Evolutionary conservation across 768 basidiomycete genomes (phyloP), one percentile per base, ranked within the genome.

Genomic region (Russula sp.): DNA sequence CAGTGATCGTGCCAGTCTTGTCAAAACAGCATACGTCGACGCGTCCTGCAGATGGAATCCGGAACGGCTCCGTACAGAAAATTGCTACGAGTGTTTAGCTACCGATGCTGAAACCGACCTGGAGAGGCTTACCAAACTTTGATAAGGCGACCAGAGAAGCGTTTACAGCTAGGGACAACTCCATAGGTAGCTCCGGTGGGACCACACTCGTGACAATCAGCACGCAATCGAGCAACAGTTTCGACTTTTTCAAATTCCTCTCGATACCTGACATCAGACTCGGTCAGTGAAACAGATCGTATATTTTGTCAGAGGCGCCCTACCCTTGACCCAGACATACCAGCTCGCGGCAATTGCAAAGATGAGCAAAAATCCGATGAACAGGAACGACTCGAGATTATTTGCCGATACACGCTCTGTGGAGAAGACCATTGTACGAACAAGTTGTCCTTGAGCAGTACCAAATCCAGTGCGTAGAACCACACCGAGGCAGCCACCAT

Each of bases 21-120:
- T 99, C 97, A 69, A 99, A 98, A 75, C 97, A 98, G 75, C 97
- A 99, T 16, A 98, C 89, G 69, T 99, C 97, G 2, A 98, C 94
- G 22, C 94, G 84, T 6, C 97, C 97, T 6, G 97, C 97, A 65
- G 79, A 91, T 0, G 97, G 95, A 65, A 98, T 99, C 22, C 97
- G 85, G 84, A 99, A 98, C 1, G 97, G 97, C 70, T 99, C 97
- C 18, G 97, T 99, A 73, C 97, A 98, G 77, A 95, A 99, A 63
- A 98, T 99, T 7, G 96, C 96, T 97, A 66, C 16, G 63, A 57
- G 27, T 27, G 1, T 20, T n/a, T 63, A 59, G 47, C 11, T n/a
- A 42, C 51, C 10, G 2, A 35, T n/a, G 13, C 39, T 2, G 27
- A 20, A 55, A 35, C 37, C 47, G 34, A 35, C 11, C 37, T 22